Conservation (phyloP, 345 rosid genomes). For the Aegle marmelos region DNA sequence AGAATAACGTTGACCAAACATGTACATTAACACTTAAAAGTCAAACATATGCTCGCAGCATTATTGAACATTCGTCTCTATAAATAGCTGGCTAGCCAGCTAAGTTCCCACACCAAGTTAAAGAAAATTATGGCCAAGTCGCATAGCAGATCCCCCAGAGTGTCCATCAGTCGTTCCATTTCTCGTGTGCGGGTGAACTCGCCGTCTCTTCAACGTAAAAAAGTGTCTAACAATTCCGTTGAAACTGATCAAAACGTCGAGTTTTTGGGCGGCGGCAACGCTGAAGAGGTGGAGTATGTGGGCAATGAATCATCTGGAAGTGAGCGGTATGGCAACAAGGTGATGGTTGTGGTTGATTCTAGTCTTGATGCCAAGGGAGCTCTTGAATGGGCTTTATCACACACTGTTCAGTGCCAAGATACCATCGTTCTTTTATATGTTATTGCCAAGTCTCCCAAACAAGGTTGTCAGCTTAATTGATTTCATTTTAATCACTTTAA, state of each 20-base stretch:
- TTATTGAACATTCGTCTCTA: background rate
- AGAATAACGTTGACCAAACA: background rate
- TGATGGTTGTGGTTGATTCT: slow-evolving; percentile 85
- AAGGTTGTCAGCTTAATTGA: slow-evolving; percentile 30
- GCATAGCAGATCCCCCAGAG: slow-evolving; percentile 34
- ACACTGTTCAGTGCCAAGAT: slow-evolving; percentile 56
- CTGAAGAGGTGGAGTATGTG: slow-evolving; percentile 8
- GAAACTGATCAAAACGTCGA: slow-evolving; percentile 49
- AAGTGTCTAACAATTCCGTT: slow-evolving; percentile 19
- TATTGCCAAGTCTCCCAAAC: slow-evolving; percentile 32
- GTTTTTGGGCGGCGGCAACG: slow-evolving; percentile 30
- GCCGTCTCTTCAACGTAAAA: slow-evolving; percentile 41
- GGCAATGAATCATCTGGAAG: background rate
- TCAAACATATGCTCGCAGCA: background rate
- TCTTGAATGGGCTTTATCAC: slow-evolving; percentile 88
- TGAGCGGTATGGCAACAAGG: slow-evolving; percentile 45
- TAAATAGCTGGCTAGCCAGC: background rate
- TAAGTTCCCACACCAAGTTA: slow-evolving; percentile 3
- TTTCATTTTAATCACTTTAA: background rate
- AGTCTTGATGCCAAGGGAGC: slow-evolving; percentile 69
- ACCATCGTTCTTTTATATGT: slow-evolving; percentile 59
- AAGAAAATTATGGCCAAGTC: slow-evolving; percentile 25
- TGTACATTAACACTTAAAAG: background rate
- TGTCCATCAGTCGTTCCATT: slow-evolving; percentile 37
- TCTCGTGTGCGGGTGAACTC: slow-evolving; percentile 38